Base-by-base conservation (phyloP, 2,329 filamentous ascomycete genomes). In the Cordyceps cateniannulata region DNA sequence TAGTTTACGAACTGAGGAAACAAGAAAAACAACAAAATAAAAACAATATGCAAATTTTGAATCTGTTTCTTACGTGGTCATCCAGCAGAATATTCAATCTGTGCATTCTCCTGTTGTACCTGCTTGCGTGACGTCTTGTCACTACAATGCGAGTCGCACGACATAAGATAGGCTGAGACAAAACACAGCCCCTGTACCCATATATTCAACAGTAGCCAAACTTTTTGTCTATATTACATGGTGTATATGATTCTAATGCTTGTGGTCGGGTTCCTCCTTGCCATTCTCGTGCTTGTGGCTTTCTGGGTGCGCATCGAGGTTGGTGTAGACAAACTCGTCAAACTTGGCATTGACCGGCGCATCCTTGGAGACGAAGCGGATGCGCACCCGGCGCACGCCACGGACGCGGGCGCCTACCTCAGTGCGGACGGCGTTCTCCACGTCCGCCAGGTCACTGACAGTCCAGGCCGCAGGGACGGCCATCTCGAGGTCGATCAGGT, bases 401-500 rank as follows among this genome's bases (percentile, higher is more conserved):
- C 90, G 85, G 16, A 97, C 90, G 66, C 88, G 90, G 63, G 81
- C 78, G 29, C 90, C 91, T 27, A 97, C 82, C 61, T 81, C 81
- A 49, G 86, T 81, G 63, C 95, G 85, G 40, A 98, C 81, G 3
- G 80, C 77, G 40, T 88, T 84, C 73, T 99, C 95, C 16, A 96
- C 79, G 18, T 81, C 76, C 42, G 85, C 80, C 8, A 87, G 84
- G 59, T 89, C 83, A 58, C 86, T 84, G 6, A 99, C 78, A 0
- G 89, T 89, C 89, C 90, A 96, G 38, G 79, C 77, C 24, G 81
- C 83, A 0, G 93, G 91, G 18, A 96, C 90, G 2, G 85, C 89
- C 63, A 98, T 76, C 72, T 96, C 93, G 8, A 99, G 74, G 67
- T 98, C 95, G 67, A 98, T 87, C 32, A 98, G 80, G 72, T 96